These are phyloP conservation scores for Fraxinus ornus DNA, from an alignment of 305 asterid genomes.

Conservation along the genomic window DNA sequence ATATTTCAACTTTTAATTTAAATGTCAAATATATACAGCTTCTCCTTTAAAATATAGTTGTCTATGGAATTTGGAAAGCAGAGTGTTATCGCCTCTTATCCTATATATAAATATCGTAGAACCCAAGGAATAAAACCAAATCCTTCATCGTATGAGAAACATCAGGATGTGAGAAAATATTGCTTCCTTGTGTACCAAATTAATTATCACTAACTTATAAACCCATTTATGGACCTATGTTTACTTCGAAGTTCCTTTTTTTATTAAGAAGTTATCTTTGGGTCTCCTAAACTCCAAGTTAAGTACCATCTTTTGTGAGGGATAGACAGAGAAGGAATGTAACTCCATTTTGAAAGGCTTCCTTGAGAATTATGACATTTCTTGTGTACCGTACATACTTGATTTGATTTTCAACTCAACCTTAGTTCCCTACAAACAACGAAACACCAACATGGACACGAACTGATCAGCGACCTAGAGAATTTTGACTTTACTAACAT, in stretches of 20 bases:
- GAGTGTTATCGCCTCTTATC: not conserved
- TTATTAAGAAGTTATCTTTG: not conserved
- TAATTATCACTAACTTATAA: not conserved
- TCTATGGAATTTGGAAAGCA: not conserved
- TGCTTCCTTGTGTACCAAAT: not conserved
- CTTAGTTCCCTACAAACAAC: not conserved
- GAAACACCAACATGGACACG: not conserved
- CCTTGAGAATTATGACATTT: not conserved
- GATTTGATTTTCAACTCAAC: not conserved
- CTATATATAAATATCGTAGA: not conserved
- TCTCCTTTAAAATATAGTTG: not conserved
- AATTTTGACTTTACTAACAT: not conserved
- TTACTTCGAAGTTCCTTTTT: not conserved
- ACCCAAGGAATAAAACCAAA: not conserved
- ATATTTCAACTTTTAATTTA: too few species aligned
- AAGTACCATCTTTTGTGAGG: not conserved
- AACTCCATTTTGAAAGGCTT: not conserved
- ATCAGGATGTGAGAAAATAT: not conserved
- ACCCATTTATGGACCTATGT: not conserved
- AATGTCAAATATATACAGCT: not conserved
- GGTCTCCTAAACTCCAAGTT: not conserved
- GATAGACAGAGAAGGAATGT: not conserved
- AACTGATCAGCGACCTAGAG: not conserved
- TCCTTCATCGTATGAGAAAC: not conserved
- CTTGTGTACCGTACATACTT: not conserved